Evolutionary conservation across 2,329 filamentous ascomycete species (phyloP).

Genomic region (Exophiala lecanii-corni): DNA sequence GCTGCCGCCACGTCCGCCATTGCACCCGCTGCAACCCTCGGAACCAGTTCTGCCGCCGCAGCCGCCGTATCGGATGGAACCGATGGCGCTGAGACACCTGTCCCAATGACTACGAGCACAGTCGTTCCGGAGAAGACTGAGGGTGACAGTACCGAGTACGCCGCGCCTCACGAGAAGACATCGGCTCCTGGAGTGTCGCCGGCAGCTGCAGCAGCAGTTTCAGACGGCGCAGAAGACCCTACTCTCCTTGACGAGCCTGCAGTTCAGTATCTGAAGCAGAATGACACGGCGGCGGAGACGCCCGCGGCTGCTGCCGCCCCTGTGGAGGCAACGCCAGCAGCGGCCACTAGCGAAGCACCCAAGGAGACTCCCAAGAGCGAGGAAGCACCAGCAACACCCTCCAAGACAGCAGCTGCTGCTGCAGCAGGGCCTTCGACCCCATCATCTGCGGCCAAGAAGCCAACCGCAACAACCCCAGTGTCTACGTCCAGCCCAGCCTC

Average conservation of each 20-base stretch:
- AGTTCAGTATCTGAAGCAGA: constrained; percentile 23
- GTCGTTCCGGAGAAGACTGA: constrained; percentile 19
- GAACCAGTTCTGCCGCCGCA: constrained; percentile 13
- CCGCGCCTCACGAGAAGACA: constrained; percentile 13
- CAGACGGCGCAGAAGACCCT: constrained; percentile 25
- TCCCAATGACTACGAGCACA: constrained; percentile 6
- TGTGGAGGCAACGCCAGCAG: constrained; percentile 3
- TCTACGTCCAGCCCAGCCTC: constrained; percentile 20
- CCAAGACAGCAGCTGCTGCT: constrained; percentile 14
- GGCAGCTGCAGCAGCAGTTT: constrained; percentile 18
- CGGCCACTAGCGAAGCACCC: constrained; percentile 8
- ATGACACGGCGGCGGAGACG: constrained; percentile 15
- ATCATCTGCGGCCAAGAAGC: constrained; percentile 14
- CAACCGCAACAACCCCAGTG: constrained; percentile 29
- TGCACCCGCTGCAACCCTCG: constrained; percentile 30
- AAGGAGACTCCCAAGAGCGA: constrained; percentile 9
- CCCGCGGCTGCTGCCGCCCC: constrained; percentile 5
- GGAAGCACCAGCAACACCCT: constrained; percentile 13
- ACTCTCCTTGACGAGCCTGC: constrained; percentile 25
- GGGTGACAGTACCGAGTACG: constrained; percentile 23
- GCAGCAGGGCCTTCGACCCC: constrained; percentile 13
- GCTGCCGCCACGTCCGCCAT: constrained; percentile 36
- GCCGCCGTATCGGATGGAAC: constrained; percentile 21
- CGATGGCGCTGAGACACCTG: constrained; percentile 8
- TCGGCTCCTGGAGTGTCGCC: constrained; percentile 16